A percentile compares a stretch with the other conserved stretches of the same genome.
Conservation (phyloP, 257 asterid species). For the Capsicum baccatum region DNA sequence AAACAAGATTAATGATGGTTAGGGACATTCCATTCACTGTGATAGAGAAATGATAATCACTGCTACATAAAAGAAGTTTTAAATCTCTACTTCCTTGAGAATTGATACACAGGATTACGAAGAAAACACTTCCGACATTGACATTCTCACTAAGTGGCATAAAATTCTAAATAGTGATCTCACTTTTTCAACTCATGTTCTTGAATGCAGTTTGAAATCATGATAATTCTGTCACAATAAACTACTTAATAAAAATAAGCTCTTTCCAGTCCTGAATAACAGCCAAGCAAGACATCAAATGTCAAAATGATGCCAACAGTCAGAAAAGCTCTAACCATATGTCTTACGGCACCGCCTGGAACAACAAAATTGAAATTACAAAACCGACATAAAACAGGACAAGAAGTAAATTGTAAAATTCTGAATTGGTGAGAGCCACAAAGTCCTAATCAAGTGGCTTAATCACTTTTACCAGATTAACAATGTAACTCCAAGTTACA, state of each 20-base stretch:
- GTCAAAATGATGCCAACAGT: not conserved
- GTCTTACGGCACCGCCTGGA: not conserved
- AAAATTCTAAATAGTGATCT: not conserved
- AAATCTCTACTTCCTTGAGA: conserved; percentile 3
- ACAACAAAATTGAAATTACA: not conserved
- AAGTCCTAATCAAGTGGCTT: conserved; percentile 22
- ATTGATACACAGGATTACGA: not conserved
- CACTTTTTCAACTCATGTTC: not conserved
- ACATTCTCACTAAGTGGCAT: not conserved
- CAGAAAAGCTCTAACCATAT: not conserved
- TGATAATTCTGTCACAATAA: not conserved
- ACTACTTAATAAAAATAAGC: not conserved
- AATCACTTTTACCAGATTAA: not conserved
- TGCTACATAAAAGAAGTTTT: conserved; percentile 8
- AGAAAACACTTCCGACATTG: not conserved
- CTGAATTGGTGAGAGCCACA: not conserved
- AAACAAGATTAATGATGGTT: conserved; percentile 10
- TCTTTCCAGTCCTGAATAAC: conserved; percentile 4
- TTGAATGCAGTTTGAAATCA: conserved; percentile 11
- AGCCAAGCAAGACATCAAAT: conserved; percentile 4
- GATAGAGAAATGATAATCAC: conserved; percentile 7
- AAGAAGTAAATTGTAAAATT: not conserved
- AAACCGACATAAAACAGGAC: not conserved
- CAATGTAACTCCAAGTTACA: not conserved
- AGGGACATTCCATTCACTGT: not conserved